Base-by-base conservation (phyloP, 2,329 filamentous ascomycete genomes). In the Beauveria sp. region DNA sequence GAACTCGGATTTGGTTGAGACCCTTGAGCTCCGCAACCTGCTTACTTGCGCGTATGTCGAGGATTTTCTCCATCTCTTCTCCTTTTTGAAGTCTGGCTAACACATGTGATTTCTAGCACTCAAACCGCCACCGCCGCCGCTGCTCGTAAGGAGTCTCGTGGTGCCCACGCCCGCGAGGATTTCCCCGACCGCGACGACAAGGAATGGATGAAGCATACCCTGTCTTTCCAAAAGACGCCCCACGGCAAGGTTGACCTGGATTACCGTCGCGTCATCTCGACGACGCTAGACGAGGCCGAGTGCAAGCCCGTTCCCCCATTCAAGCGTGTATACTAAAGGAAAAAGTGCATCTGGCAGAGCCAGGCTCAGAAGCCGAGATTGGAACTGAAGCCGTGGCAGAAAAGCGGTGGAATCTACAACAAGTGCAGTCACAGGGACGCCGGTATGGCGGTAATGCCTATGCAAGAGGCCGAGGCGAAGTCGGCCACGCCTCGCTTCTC, bases 131-230 rank as follows among this genome's bases (percentile, higher is more conserved):
- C 87, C 69, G 85, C 92, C 37, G 94, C 94, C 65, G 91, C 92
- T 62, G 93, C 93, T 79, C 88, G 94, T 73, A 96, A 96, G 84
- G 94, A 99, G 79, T 96, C 92, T 61, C 90, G 94, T 79, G 94
- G 94, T 74, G 94, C 94, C 26, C 94, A 99, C 77, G 94, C 94
- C 67, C 90, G 94, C 67, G 94, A 99, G 81, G 94, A 99, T 75
- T 97, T 77, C 84, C 93, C 93, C 62, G 92, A 97, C 20, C 89
- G 94, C 80, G 91, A 97, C 73, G 94, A 99, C 73, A 83, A 87
- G 77, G 89, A 96, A 76, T 97, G 93, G 93, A 97, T 97, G 93
- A 97, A 97, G 88, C 94, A 99, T 84, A 96, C 91, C 51, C 84
- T 99, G 64, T 91, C 88, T 67, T 99, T 89, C 89, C 94, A 99